phyloP scores from a whole-genome alignment of 805 yeast genomes.

The Ogataea philodendri region DNA sequence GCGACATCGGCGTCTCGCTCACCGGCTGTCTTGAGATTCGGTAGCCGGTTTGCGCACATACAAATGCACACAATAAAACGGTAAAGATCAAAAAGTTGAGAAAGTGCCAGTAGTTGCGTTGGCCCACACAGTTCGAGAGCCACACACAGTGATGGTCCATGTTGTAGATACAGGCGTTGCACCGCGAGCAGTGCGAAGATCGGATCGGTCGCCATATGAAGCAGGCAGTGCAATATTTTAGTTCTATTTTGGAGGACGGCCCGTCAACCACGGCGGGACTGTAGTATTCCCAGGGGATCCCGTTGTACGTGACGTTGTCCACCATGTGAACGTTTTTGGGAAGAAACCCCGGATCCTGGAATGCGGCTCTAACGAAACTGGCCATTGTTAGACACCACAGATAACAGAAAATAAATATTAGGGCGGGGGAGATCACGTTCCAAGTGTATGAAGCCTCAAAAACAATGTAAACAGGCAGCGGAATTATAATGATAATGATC shows the following conservation, averaged over 20 bases:
- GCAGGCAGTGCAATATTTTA: conserved; percentile 57
- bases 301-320: conserved; percentile 32
- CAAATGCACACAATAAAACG: conserved; percentile 30
- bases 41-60: conserved; percentile 34
- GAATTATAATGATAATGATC: conserved; percentile 12
- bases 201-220: conserved; percentile 75
- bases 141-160: conserved; percentile 67
- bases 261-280: conserved; percentile 51
- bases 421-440: conserved; percentile 53
- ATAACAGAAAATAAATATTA: conserved; percentile 57
- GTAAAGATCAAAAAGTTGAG: conserved; percentile 45
- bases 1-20: conserved; percentile 36
- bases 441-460: conserved; percentile 55
- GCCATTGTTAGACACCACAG: conserved; percentile 49
- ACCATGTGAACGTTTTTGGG: conserved; percentile 67
- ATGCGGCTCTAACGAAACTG: conserved; percentile 52
- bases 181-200: conserved; percentile 68
- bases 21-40: conserved; percentile 18
- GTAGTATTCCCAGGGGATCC: conserved; percentile 58
- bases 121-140: conserved; percentile 76
- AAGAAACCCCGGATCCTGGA: conserved; percentile 67
- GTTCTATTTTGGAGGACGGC: conserved; percentile 33
- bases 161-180: conserved; percentile 60
- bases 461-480: conserved; percentile 54
- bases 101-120: conserved; percentile 65